Evolutionary conservation across 139 green algal genomes (phyloP).

Genomic region (Volvox reticuliferus): DNA sequence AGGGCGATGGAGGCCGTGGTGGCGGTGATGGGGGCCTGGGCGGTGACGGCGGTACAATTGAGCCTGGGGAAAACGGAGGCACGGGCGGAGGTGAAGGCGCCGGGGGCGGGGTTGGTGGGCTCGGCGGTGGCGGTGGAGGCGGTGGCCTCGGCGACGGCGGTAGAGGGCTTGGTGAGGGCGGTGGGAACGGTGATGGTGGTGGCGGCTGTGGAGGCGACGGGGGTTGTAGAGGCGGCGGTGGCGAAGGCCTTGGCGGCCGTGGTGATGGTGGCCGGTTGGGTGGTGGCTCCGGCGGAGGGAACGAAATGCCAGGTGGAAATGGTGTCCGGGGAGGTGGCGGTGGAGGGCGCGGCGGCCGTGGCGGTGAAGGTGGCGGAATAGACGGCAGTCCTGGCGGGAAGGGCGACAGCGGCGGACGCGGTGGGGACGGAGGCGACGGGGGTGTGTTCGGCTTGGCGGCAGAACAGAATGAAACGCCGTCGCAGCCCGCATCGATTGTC

Average conservation of each 20-base stretch:
- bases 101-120: background rate
- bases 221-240: background rate
- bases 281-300: background rate
- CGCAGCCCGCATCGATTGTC: conserved; percentile 10
- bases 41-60: background rate
- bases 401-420: background rate
- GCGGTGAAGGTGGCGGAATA: background rate
- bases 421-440: background rate
- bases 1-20: background rate
- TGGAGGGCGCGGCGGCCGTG: conserved; percentile 1
- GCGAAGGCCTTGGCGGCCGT: background rate
- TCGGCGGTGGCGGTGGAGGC: background rate
- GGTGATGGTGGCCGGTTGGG: background rate
- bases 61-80: background rate
- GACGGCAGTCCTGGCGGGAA: background rate
- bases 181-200: background rate
- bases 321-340: background rate
- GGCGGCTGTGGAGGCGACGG: background rate
- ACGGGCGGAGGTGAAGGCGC: background rate
- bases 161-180: background rate
- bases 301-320: background rate
- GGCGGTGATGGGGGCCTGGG: background rate
- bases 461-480: conserved; percentile 8
- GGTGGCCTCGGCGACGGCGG: background rate
- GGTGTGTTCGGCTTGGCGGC: background rate